Base-by-base conservation (phyloP, 2,329 filamentous ascomycete species). In the Cercospora citrullina region DNA sequence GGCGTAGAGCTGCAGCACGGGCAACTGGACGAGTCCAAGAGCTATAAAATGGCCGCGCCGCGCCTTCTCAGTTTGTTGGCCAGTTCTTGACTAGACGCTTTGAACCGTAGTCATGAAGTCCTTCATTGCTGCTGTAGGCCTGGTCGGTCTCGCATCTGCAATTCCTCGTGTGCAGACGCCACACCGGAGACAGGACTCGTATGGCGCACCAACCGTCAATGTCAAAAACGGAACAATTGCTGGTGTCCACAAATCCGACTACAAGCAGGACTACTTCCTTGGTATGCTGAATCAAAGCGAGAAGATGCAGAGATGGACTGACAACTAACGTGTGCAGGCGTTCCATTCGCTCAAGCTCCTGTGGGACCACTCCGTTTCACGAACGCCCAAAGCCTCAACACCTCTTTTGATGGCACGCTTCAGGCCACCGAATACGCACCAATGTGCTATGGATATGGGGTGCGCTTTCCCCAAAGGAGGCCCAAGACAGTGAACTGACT, bases 251-350 rank as follows among this genome's bases (percentile, higher is more conserved):
- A 79, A 77, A 6, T 57, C 72, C 12, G 74, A 78, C 42, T 83
- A 82, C 70, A 74, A 82, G 45, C 81, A 84, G 71, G 82, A 84
- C 67, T 76, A 79, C 68, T 85, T 84, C 71, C 78, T 84, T 10
- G 62, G 62, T 64, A 57, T 28, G 48, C 21, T 12, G 5, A 8
- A n/a, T 58, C 51, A 12, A 7, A n/a, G 30, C 14, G 9, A 31
- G 7, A 39, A 26, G 14, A 18, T 12, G 18, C 42, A 28, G 21
- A 33, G 28, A 33, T 9, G 48, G 5, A 53, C 14, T 53, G 23
- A 45, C 28, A 21, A 12, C 4, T 26, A 8, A n/a, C 23, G 18
- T 30, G 30, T 14, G 33, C 68, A 26, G 83, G 82, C 5, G 76
- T 80, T 7, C 78, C 78, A 3, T 80, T 76, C 68, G 78, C 78